Conservation (phyloP, 2,329 filamentous ascomycete genomes). For the Sclerotinia nivalis region DNA sequence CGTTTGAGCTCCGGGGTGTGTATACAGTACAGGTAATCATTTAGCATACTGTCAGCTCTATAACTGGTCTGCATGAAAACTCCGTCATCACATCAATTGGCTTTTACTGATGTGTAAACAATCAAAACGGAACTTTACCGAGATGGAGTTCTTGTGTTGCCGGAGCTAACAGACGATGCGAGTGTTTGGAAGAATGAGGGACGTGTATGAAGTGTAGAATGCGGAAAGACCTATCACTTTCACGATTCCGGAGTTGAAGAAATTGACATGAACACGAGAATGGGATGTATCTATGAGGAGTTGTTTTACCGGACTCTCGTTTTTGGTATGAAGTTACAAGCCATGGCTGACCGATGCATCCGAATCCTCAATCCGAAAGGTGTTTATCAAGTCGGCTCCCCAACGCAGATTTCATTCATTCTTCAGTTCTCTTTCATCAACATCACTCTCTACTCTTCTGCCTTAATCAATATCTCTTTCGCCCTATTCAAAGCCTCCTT, state of each 20-base stretch:
- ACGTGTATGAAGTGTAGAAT: neutral
- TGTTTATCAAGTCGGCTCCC: conserved; percentile 20
- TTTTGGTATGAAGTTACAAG: conserved; percentile 13
- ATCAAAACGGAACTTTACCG: neutral
- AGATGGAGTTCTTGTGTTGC: neutral
- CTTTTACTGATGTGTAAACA: neutral
- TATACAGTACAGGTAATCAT: neutral
- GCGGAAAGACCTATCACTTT: neutral
- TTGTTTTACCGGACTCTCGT: conserved; percentile 7
- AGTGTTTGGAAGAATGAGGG: conserved; percentile 10
- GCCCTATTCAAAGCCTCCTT: conserved; percentile 8
- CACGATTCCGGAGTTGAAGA: conserved; percentile 4
- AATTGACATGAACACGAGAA: neutral
- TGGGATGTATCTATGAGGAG: neutral
- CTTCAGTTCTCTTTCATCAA: conserved; percentile 15
- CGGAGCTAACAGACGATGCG: neutral
- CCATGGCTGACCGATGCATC: conserved; percentile 3
- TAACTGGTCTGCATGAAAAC: neutral
- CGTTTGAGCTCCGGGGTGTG: neutral
- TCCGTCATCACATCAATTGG: conserved; percentile 5
- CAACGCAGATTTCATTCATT: neutral
- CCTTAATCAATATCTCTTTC: conserved; percentile 5
- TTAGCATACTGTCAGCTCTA: neutral
- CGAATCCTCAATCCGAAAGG: neutral
- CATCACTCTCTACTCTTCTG: neutral